Base-by-base conservation (phyloP, 768 basidiomycete genomes). In the Mycena indigotica region DNA sequence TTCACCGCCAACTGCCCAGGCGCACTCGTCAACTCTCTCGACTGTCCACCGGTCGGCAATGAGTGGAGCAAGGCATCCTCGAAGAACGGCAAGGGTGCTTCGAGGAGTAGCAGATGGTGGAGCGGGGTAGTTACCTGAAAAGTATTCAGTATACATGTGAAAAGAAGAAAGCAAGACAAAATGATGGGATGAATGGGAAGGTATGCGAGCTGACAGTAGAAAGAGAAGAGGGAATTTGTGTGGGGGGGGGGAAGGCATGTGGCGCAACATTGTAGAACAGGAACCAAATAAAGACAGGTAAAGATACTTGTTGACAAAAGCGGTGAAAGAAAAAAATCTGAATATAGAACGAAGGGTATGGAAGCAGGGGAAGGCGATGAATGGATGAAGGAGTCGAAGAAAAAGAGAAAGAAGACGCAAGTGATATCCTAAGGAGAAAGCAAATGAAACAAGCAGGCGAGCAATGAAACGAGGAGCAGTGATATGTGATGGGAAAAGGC, bases 1-100 rank as follows among this genome's bases (percentile, higher is more conserved):
- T 53, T 83, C 82, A n/a, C 75, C 82, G 12, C 90, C 91, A 56
- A 92, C 82, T 44, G 84, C 85, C 89, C 91, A 93, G 2, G 88
- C 87, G 5, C 86, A 80, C 52, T 91, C 87, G 61, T 90, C 89
- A 28, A 97, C 86, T 76, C 84, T 84, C 5, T 80, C 79, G 58
- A 95, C 86, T n/a, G 81, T 84, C 95, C 93, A 96, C 3, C 95
- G 81, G 23, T 75, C 76, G 0, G 70, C 62, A 12, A 85, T 76
- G 26, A 84, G 80, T 26, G 78, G 80, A 56, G 92, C 84, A 24
- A 98, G 75, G 68, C 95, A 97, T 1, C 95, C 95, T 45, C 75
- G 74, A 38, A 98, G 76, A 8, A 95, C 85, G 10, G 53, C 58
- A 40, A 59, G 44, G 80, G 80, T 67, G 86, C 83, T 2, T 86